These are phyloP conservation scores for Glycine tomentella DNA, from an alignment of 306 rosid genomes.

Conservation along the genomic window DNA sequence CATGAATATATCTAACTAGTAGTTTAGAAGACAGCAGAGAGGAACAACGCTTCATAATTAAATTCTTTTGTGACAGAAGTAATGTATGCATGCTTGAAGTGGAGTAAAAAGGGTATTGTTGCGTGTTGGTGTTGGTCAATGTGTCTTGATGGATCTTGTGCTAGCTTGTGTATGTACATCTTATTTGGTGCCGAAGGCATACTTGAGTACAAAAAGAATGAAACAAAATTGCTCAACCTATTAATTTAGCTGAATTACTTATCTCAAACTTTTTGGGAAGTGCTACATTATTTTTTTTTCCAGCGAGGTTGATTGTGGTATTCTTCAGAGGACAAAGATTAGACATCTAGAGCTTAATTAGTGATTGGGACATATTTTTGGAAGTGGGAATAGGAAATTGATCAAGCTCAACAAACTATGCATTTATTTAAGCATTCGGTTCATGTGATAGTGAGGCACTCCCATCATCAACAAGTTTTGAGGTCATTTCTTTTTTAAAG, in stretches of 20 bases:
- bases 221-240: neutral
- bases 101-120: neutral
- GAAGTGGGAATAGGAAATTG: slow-evolving; percentile 2
- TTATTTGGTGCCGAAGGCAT: neutral
- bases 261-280: slow-evolving; percentile 2
- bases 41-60: neutral
- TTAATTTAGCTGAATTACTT: neutral
- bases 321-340: slow-evolving; percentile 8
- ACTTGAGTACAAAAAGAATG: neutral
- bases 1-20: too few species aligned
- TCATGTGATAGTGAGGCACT: neutral
- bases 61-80: neutral
- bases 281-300: neutral
- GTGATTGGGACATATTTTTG: slow-evolving; percentile 1
- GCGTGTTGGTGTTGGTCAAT: slow-evolving; percentile 24
- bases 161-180: neutral
- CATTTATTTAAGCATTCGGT: neutral
- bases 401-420: slow-evolving; percentile 8
- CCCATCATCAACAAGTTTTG: neutral
- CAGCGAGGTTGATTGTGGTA: slow-evolving; percentile 21
- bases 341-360: neutral
- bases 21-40: neutral
- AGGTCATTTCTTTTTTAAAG: neutral
- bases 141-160: slow-evolving; percentile 35
- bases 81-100: neutral